These are phyloP conservation scores for Orbilia oligospora DNA, from an alignment of 2,329 filamentous ascomycete genomes.

Conservation along the genomic window DNA sequence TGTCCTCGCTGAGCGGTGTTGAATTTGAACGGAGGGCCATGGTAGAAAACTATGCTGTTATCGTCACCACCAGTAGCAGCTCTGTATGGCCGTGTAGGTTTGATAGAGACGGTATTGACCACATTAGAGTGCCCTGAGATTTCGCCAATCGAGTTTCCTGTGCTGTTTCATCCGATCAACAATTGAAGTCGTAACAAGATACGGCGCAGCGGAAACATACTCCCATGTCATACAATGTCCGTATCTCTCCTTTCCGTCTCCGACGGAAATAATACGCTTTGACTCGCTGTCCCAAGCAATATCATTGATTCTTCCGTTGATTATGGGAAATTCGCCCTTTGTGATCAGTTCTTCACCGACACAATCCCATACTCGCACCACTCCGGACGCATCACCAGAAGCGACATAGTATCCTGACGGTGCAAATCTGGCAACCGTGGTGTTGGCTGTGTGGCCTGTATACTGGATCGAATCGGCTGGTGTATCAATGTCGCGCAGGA, in stretches of 20 bases:
- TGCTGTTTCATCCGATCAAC: conserved; percentile 75
- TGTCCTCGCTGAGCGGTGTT: conserved; percentile 80
- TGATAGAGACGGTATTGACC: conserved; percentile 91
- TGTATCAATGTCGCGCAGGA: conserved; percentile 93
- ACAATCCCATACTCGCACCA: conserved; percentile 91
- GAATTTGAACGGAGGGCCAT: conserved; percentile 96
- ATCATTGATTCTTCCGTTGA: conserved; percentile 94
- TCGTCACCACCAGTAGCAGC: conserved; percentile 94
- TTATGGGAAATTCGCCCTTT: conserved; percentile 94
- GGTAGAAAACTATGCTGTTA: conserved; percentile 88
- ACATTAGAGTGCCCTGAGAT: conserved; percentile 90
- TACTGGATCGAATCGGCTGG: conserved; percentile 89
- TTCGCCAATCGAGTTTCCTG: conserved; percentile 95
- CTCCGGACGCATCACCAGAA: conserved; percentile 86
- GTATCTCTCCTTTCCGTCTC: conserved; percentile 86
- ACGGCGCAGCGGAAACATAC: conserved; percentile 71
- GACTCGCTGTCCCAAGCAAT: conserved; percentile 98
- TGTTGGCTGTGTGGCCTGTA: conserved; percentile 87
- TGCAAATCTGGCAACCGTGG: conserved; percentile 92
- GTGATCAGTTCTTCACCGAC: conserved; percentile 82
- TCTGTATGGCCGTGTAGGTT: conserved; percentile 88
- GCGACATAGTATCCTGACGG: conserved; percentile 96
- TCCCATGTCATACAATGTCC: conserved; percentile 47
- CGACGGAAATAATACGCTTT: conserved; percentile 94
- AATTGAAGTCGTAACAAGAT: conserved; percentile 67